Evolutionary conservation across 768 basidiomycete genomes (phyloP).

Genomic region (Rhodotorula kratochvilovae): DNA sequence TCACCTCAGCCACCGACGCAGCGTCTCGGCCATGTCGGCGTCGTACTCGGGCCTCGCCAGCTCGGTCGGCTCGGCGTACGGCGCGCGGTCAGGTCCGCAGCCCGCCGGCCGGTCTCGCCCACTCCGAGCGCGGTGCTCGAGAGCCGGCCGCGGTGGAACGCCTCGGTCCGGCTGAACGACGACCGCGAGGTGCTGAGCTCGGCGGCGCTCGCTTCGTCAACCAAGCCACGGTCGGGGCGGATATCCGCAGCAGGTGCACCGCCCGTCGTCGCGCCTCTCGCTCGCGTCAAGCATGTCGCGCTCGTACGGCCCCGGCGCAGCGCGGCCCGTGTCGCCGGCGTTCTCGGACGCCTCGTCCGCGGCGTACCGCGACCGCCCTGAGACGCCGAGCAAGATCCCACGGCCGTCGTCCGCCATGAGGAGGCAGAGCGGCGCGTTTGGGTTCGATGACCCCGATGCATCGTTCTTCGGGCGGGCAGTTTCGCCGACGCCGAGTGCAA

Average conservation of each 20-base stretch:
- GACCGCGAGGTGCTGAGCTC: neutral
- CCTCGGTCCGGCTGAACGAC: conserved; percentile 1
- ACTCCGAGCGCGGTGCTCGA: neutral
- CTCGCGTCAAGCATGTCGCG: conserved; percentile 19
- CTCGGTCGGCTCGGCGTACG: neutral
- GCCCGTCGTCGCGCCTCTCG: conserved; percentile 22
- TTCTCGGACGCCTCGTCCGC: conserved; percentile 31
- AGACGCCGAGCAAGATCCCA: conserved; percentile 34
- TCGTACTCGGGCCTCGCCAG: neutral
- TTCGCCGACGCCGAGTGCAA: conserved; percentile 22
- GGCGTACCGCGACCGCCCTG: conserved; percentile 12
- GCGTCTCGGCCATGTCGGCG: neutral
- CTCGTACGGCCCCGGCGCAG: conserved; percentile 5
- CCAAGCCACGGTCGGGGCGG: conserved; percentile 2
- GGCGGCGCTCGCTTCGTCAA: neutral
- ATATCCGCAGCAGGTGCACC: conserved; percentile 5
- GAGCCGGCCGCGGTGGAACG: conserved; percentile 33
- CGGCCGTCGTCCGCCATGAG: conserved; percentile 12
- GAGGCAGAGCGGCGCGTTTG: conserved; percentile 17
- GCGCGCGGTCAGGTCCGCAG: neutral
- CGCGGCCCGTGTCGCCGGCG: conserved; percentile 18
- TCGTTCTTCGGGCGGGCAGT: conserved; percentile 27
- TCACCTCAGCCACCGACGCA: conserved; percentile 6
- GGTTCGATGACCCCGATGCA: conserved; percentile 9
- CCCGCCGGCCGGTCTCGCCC: conserved; percentile 9